These are phyloP conservation scores for Coemansia sp. DNA, from an alignment of 192 early-diverging fungal species.

Conservation along the genomic window DNA sequence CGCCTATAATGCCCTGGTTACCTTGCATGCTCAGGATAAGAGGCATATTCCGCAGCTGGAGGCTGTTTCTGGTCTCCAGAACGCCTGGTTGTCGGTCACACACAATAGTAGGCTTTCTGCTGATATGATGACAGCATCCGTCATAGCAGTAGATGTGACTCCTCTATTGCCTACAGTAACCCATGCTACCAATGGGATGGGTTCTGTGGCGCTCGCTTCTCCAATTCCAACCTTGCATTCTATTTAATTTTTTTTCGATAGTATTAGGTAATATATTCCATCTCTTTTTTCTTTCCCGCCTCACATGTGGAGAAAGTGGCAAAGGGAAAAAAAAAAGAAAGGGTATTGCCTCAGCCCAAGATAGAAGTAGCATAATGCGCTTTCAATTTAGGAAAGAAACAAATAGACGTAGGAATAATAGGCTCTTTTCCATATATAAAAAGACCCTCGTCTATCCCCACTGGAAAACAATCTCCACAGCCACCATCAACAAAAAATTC, in stretches of 20 bases:
- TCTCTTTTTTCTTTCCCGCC: background rate
- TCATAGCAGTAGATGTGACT: background rate
- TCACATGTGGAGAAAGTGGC: background rate
- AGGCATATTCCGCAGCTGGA: background rate
- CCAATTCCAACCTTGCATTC: slow-evolving; percentile 7
- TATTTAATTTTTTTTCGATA: background rate
- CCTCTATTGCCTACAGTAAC: background rate
- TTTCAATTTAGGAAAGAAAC: no score
- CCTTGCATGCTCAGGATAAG: background rate
- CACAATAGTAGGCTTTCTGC: background rate
- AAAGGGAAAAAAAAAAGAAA: no score
- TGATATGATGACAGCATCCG: background rate
- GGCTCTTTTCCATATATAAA: background rate
- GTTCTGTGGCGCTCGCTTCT: background rate
- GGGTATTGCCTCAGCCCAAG: background rate
- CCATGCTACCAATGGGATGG: background rate
- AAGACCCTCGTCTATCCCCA: background rate
- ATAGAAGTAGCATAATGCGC: no score
- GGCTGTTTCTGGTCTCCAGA: background rate
- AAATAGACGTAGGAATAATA: no score
- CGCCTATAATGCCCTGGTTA: background rate
- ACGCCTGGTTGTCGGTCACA: slow-evolving; percentile 14
- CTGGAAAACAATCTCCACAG: background rate
- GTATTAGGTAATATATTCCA: no score
- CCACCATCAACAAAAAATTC: background rate